Conservation (phyloP, 2,329 filamentous ascomycete species). For the Rhytidhysteron rufulum region DNA sequence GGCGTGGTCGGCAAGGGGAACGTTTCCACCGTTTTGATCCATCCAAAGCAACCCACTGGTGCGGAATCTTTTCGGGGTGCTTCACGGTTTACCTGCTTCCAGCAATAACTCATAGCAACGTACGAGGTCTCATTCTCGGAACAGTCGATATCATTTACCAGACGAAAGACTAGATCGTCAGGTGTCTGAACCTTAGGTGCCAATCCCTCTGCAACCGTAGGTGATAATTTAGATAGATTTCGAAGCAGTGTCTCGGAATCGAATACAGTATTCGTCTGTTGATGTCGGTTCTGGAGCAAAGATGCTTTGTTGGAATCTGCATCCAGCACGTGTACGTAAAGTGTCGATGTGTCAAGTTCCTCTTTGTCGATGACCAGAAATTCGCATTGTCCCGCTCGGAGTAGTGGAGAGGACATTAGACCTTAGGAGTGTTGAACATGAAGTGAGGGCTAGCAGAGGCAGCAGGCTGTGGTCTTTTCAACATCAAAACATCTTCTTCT, state of each 20-base stretch:
- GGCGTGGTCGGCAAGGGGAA: constrained; percentile 38
- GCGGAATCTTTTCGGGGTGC: constrained; percentile 19
- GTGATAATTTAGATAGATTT: constrained; percentile 22
- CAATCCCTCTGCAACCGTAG: constrained; percentile 29
- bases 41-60: constrained; percentile 28
- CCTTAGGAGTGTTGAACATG: no score
- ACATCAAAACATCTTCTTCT: no score
- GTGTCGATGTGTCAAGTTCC: constrained; percentile 25
- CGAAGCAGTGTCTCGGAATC: constrained; percentile 21
- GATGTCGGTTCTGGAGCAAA: constrained; percentile 14
- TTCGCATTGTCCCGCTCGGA: constrained; percentile 16
- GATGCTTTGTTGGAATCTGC: constrained; percentile 14
- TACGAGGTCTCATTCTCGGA: constrained; percentile 34
- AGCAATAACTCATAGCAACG: constrained; percentile 43
- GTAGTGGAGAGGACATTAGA: background rate
- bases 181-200: constrained; percentile 17
- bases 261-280: constrained; percentile 5
- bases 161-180: constrained; percentile 30
- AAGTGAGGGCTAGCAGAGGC: no score
- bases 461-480: no score
- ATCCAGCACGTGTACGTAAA: constrained; percentile 21
- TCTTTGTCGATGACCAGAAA: constrained; percentile 27
- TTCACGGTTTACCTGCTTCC: constrained; percentile 28
- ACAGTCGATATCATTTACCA: constrained; percentile 34
- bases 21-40: constrained; percentile 28